Base-by-base conservation (phyloP, 2,329 filamentous ascomycete species). In the Calonectria leucothoes region DNA sequence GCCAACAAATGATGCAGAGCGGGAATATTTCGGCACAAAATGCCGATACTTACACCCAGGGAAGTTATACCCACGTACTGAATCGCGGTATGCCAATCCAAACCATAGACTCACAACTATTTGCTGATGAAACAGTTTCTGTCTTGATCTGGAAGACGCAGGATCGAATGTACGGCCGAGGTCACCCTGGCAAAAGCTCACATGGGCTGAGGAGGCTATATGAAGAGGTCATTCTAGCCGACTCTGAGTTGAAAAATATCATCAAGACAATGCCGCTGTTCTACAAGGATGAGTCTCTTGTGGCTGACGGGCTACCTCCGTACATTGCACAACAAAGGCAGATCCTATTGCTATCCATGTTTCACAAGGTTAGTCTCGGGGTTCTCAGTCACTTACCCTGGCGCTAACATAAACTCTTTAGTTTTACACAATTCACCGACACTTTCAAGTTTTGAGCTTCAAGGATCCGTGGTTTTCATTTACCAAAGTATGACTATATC, bases 361-460 rank as follows among this genome's bases (percentile, higher is more conserved):
- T 66, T 10, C 65, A 72, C 23, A 69, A 72, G 65, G 70, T 69
- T 25, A 15, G 11, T 25, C 1, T 10, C 5, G 3, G 0, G 1
- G 2, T 15, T n/a, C 7, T 25, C 20, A 23, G 11, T 42, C 14
- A 23, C 25, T 48, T 3, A 17, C 5, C 5, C 3, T 17, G 4
- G 11, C 29, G 1, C 10, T 35, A 4, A 27, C 35, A 23, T 10
- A 42, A 25, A 17, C 6, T 29, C 11, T 42, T 14, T 37, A 72
- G 70, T 37, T 69, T 17, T 59, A 65, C 17, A 72, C 70, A 0
- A 42, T 72, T 14, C 70, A 72, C 6, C 66, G 70, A 1, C 66
- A 72, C 63, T 72, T 72, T 39, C 70, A 69, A n/a, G 37, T 72
- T 12, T 57, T 51, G 23, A 69, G 70, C 37, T 72, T 69, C n/a